Evolutionary conservation across 1,284 basidiomycete species (phyloP).

Genomic region (Gymnopus androsaceus): DNA sequence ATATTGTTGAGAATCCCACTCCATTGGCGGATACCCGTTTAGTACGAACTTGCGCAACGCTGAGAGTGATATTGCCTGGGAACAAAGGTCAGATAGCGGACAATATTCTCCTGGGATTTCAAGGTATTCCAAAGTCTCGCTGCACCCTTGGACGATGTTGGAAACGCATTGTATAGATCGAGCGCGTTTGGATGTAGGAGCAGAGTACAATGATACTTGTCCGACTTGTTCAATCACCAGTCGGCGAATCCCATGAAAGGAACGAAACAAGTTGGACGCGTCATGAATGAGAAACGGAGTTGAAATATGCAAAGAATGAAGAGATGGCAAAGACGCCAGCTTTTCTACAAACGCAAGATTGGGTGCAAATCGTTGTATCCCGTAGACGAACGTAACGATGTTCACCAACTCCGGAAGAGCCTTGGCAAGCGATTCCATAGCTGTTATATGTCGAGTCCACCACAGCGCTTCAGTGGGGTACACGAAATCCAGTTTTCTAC

Average conservation of each 20-base stretch:
- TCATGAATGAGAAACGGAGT: conserved; percentile 12
- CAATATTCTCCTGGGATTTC: conserved; percentile 16
- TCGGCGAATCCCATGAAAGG: conserved; percentile 4
- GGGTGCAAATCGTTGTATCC: not conserved
- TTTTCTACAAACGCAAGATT: not conserved
- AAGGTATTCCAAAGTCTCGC: conserved; percentile 5
- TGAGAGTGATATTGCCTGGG: conserved; percentile 2
- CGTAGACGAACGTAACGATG: conserved; percentile 9
- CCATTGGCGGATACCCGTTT: conserved; percentile 12
- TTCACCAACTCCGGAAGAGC: conserved; percentile 8
- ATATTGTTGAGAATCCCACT: conserved; percentile 7
- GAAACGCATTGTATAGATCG: conserved; percentile 12
- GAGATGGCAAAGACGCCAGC: conserved; percentile 1
- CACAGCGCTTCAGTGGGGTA: not conserved
- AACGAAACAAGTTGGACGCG: not conserved
- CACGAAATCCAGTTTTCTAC: not conserved
- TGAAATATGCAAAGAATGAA: conserved; percentile 7
- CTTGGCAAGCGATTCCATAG: conserved; percentile 1
- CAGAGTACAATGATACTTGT: conserved; percentile 8
- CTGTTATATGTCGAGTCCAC: not conserved
- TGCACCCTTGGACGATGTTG: conserved; percentile 11
- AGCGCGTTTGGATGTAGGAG: conserved; percentile 6
- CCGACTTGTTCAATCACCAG: conserved; percentile 11
- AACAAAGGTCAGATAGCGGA: conserved; percentile 5
- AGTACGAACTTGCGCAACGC: conserved; percentile 7